A percentile compares a stretch with the other conserved stretches of the same genome.
These are phyloP conservation scores for Magnaporthiopsis incrustans DNA, from an alignment of 2,329 filamentous ascomycete genomes.

Conservation along the genomic window DNA sequence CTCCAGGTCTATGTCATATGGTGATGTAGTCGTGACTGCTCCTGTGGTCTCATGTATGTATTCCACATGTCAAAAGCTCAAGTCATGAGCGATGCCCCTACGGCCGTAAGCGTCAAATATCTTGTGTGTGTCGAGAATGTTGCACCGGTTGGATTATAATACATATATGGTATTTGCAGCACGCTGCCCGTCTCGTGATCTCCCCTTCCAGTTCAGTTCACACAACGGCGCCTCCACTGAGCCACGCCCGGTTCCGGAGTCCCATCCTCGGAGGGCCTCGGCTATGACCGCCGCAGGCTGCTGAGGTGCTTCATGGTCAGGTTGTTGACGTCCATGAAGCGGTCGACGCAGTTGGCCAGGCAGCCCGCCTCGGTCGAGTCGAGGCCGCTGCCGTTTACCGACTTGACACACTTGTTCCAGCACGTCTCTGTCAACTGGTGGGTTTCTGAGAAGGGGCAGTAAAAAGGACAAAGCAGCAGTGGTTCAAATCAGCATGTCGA, in stretches of 20 bases:
- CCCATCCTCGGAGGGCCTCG: no score
- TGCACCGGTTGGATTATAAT: background rate
- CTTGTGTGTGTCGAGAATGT: background rate
- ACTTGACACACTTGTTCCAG: constrained; percentile 89
- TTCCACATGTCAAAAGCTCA: no score
- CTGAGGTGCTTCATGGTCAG: constrained; percentile 81
- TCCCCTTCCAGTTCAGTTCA: no score
- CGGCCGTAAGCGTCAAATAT: background rate
- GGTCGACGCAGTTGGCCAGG: constrained; percentile 85
- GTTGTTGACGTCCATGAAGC: constrained; percentile 84
- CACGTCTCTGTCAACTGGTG: constrained; percentile 63
- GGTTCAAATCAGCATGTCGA: background rate
- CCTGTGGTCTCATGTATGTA: no score
- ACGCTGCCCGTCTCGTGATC: no score
- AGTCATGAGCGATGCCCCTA: no score
- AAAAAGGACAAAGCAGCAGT: background rate
- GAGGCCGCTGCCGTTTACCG: constrained; percentile 63
- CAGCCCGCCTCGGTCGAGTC: constrained; percentile 75
- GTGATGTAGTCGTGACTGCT: background rate
- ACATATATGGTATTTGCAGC: background rate
- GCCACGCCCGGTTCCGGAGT: background rate
- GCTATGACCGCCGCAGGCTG: constrained; percentile 33
- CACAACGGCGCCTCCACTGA: no score
- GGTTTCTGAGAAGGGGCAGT: constrained; percentile 32
- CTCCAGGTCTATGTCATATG: background rate